Percentiles rank a stretch among this genome's conserved stretches.
These are phyloP conservation scores for Trichoderma gracile DNA, from an alignment of 2,329 filamentous ascomycete genomes.

Conservation along the genomic window DNA sequence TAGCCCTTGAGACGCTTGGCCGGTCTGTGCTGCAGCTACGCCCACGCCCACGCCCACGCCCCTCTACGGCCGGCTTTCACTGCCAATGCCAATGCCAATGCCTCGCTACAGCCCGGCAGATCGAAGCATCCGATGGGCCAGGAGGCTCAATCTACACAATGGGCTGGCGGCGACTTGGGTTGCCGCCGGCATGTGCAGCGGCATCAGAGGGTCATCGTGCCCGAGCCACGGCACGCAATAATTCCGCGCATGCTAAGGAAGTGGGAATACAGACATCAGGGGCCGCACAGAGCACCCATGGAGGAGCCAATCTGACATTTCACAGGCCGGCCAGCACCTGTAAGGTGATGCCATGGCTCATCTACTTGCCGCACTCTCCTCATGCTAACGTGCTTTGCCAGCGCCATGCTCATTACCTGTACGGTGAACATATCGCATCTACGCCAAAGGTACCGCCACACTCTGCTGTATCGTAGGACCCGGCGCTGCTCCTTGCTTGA, in stretches of 20 bases:
- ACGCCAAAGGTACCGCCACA: background rate
- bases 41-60: constrained; percentile 10
- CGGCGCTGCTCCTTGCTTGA: background rate
- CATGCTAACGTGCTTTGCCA: constrained; percentile 1
- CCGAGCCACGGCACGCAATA: constrained; percentile 10
- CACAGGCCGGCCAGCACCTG: constrained; percentile 1
- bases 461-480: background rate
- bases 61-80: background rate
- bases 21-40: constrained; percentile 12
- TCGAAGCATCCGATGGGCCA: constrained; percentile 17
- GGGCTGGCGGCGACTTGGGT: background rate
- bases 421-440: too few species aligned
- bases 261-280: background rate
- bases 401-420: background rate
- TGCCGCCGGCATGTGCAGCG: constrained; percentile 23
- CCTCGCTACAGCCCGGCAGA: constrained; percentile 24
- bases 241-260: background rate
- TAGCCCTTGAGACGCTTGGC: constrained; percentile 10
- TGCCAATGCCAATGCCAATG: constrained; percentile 2
- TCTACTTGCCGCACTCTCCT: background rate
- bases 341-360: constrained; percentile 1
- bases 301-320: background rate
- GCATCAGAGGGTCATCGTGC: background rate
- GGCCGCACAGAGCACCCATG: background rate
- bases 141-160: constrained; percentile 14